A percentile compares a stretch with the other conserved stretches of the same genome.
Conservation (phyloP, 345 rosid species). For the Noccaea bulbosa region DNA sequence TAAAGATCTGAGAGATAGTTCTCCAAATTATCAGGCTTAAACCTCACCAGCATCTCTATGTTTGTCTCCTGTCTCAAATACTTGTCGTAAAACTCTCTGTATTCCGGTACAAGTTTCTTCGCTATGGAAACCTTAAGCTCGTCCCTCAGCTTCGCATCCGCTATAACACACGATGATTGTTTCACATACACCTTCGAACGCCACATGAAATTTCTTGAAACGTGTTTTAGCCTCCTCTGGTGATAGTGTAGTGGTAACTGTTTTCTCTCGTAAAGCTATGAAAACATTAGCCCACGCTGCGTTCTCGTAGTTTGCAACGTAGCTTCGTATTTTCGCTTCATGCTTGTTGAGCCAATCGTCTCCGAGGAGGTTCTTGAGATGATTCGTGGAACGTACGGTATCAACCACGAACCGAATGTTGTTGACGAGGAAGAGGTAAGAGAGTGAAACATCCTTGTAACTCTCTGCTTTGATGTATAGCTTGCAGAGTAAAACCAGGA, state of each 20-base stretch:
- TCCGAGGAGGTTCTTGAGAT: slow-evolving; percentile 62
- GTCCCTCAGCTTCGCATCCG: slow-evolving; percentile 58
- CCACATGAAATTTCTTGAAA: slow-evolving; percentile 58
- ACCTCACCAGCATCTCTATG: slow-evolving; percentile 47
- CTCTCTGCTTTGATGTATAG: slow-evolving; percentile 64
- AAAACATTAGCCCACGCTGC: slow-evolving; percentile 69
- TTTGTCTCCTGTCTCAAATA: slow-evolving; percentile 44
- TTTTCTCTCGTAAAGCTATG: slow-evolving; percentile 50
- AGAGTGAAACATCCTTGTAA: slow-evolving; percentile 65
- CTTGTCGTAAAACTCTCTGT: slow-evolving; percentile 55
- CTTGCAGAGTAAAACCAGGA: slow-evolving; percentile 71
- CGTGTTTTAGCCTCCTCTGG: slow-evolving; percentile 48
- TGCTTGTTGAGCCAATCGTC: slow-evolving; percentile 68
- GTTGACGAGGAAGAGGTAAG: slow-evolving; percentile 80
- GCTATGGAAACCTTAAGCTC: slow-evolving; percentile 66
- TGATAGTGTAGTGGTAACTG: slow-evolving; percentile 32
- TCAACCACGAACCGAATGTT: slow-evolving; percentile 60
- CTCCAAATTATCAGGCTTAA: slow-evolving; percentile 61
- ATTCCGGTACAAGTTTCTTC: slow-evolving; percentile 56
- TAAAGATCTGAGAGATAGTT: slow-evolving; percentile 67
- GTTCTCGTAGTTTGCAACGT: slow-evolving; percentile 56
- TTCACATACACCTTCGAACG: slow-evolving; percentile 68
- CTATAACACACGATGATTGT: slow-evolving; percentile 59
- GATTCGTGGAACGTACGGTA: slow-evolving; percentile 50
- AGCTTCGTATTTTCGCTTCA: slow-evolving; percentile 56